A percentile compares a stretch with the other conserved stretches of the same genome.
phyloP scores from a whole-genome alignment of 768 basidiomycete genomes.

The Tulasnella sp. region DNA sequence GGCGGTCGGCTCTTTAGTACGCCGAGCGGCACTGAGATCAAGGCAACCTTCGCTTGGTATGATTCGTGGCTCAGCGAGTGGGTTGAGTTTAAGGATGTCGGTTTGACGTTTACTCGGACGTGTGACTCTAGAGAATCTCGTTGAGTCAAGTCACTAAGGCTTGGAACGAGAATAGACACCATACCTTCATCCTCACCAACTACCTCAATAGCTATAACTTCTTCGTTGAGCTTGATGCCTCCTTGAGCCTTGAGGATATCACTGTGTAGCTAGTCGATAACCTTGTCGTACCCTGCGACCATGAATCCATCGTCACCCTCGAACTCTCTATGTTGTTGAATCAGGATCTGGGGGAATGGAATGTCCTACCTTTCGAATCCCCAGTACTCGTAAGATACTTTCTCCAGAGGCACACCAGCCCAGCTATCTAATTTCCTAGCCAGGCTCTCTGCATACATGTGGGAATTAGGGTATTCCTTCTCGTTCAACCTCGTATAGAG shows the following conservation, averaged over 20 bases:
- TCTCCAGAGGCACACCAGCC: conserved; percentile 11
- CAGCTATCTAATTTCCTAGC: conserved; percentile 13
- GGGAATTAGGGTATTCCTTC: not conserved
- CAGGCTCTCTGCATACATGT: conserved; percentile 1
- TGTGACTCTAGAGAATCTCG: not conserved
- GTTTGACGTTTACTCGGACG: not conserved
- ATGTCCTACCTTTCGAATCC: conserved; percentile 13
- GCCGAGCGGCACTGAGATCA: conserved; percentile 16
- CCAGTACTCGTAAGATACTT: conserved; percentile 18
- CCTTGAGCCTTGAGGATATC: conserved; percentile 1
- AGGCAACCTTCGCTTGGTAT: conserved; percentile 1
- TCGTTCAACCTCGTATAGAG: conserved; percentile 4
- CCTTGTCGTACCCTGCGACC: conserved; percentile 10
- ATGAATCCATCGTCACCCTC: conserved; percentile 15
- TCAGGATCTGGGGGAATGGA: no score
- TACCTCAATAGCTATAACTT: conserved; percentile 12
- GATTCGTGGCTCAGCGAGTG: not conserved
- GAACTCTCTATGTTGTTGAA: not conserved
- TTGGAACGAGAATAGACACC: not conserved
- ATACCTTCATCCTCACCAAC: conserved; percentile 5
- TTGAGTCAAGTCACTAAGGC: not conserved
- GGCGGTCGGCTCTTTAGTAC: conserved; percentile 13
- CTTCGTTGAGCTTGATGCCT: conserved; percentile 7
- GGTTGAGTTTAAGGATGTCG: not conserved
- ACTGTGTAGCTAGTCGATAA: conserved; percentile 15